Evolutionary conservation across 2,329 filamentous ascomycete species (phyloP).

Genomic region (Pseudogymnoascus verrucosus): DNA sequence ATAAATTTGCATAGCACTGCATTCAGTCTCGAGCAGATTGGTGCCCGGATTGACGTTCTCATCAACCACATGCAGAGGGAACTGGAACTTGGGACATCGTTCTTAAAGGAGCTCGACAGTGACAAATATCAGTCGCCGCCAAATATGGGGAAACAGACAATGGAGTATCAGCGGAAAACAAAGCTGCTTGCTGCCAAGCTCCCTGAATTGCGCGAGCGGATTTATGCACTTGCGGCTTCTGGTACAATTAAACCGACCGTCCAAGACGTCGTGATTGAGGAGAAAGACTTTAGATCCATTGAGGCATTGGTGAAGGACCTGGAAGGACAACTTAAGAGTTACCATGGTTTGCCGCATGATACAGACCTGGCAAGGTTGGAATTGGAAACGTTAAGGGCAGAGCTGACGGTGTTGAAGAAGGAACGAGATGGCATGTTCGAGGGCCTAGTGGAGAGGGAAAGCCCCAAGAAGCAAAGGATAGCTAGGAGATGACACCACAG

Average conservation of each 20-base stretch:
- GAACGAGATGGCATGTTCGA: conserved; percentile 70
- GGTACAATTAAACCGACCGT: conserved; percentile 35
- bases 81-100: conserved; percentile 30
- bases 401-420: conserved; percentile 53
- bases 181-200: conserved; percentile 60
- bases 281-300: conserved; percentile 50
- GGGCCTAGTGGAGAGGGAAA: conserved; percentile 55
- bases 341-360: conserved; percentile 66
- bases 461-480: conserved; percentile 36
- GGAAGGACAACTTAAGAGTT: conserved; percentile 55
- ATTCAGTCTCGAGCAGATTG: conserved; percentile 47
- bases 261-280: conserved; percentile 50
- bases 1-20: conserved; percentile 46
- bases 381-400: conserved; percentile 57
- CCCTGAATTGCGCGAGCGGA: conserved; percentile 55
- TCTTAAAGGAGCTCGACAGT: conserved; percentile 37
- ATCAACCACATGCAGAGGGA: conserved; percentile 48
- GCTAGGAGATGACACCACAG: conserved; percentile 25
- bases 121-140: conserved; percentile 46
- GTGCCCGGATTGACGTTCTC: conserved; percentile 47
- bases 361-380: conserved; percentile 59
- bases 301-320: conserved; percentile 50
- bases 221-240: conserved; percentile 32
- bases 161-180: conserved; percentile 62
- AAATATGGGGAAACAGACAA: conserved; percentile 60